Conservation (phyloP, 2,329 filamentous ascomycete species). For the Calonectria leucothoes region DNA sequence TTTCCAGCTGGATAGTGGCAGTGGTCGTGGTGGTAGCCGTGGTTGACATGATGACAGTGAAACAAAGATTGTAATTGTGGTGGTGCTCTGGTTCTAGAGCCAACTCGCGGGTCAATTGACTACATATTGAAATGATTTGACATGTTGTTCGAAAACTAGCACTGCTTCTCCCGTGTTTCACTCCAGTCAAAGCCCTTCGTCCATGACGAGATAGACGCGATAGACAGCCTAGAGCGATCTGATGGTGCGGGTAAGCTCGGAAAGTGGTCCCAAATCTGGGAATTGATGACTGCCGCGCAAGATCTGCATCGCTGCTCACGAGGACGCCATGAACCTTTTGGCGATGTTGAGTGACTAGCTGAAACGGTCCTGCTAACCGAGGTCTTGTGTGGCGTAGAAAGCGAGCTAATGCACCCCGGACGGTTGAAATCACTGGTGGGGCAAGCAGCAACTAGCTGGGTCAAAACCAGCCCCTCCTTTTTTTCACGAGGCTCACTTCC, state of each 20-base stretch:
- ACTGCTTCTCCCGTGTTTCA: not conserved
- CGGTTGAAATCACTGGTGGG: not conserved
- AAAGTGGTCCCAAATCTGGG: not conserved
- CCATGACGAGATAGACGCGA: not conserved
- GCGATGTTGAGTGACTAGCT: not conserved
- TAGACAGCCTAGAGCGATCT: not conserved
- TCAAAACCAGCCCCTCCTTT: too few relatives aligned
- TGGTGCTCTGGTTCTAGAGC: not conserved
- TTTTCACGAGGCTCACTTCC: too few relatives aligned
- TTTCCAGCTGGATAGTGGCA: slow-evolving; percentile 12
- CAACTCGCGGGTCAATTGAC: not conserved
- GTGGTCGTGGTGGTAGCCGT: not conserved
- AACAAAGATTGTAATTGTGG: not conserved
- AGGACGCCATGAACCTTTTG: not conserved
- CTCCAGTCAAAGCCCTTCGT: not conserved
- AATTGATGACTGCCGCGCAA: too few relatives aligned
- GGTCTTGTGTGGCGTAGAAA: not conserved
- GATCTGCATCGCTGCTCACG: not conserved
- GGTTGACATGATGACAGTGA: not conserved
- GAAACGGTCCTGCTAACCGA: not conserved
- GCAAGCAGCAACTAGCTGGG: too few relatives aligned
- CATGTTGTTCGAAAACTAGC: not conserved
- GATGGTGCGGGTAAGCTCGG: not conserved
- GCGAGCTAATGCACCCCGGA: not conserved
- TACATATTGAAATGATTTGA: not conserved